Evolutionary conservation across 768 basidiomycete genomes (phyloP), one percentile per base, ranked within the genome.

Genomic region (Coprinopsis strossmayeri): DNA sequence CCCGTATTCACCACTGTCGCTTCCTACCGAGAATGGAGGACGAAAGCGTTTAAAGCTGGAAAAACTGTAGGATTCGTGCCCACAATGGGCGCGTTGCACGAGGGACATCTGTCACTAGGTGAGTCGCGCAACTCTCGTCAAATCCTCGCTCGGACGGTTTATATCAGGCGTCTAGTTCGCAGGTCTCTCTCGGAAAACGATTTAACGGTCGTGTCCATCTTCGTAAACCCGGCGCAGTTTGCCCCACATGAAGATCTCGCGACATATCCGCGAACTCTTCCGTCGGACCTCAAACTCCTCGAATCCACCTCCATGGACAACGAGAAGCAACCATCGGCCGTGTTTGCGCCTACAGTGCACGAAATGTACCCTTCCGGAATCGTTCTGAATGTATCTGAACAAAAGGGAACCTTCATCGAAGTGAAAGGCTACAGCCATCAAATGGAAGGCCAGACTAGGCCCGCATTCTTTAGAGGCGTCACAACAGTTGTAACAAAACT

Each of bases 191-290:
- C 66, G 1, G 77, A 83, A 48, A 93, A 94, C 59, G 88, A 92
- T 49, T 65, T 84, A 34, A 98, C 96, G 0, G 81, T 97, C 56
- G 69, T 97, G 50, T 96, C 94, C 23, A 91, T 99, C 57, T 99
- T 97, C 64, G 94, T 99, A 51, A 98, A 99, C 62, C 96, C 96
- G 0, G 87, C 94, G 2, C 94, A 98, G 64, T 99, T 99, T 57
- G 91, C 95, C 1, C 94, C 91, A 0, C 83, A 91, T 55, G 96
- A 99, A 67, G 96, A 98, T 62, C 79, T 98, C 2, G 74, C 76
- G 23, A 81, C 84, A 3, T 99, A 99, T 64, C 96, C 96, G 1
- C 83, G 92, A 34, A 95, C 92, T 0, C 70, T 99, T 2, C 72
- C 82, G 0, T 57, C 63, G 2, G 96, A 99, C 64, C 73, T 97